These are phyloP conservation scores for Chimonanthus salicifolius DNA, from an alignment of 164 flowering plant genomes.

Conservation along the genomic window DNA sequence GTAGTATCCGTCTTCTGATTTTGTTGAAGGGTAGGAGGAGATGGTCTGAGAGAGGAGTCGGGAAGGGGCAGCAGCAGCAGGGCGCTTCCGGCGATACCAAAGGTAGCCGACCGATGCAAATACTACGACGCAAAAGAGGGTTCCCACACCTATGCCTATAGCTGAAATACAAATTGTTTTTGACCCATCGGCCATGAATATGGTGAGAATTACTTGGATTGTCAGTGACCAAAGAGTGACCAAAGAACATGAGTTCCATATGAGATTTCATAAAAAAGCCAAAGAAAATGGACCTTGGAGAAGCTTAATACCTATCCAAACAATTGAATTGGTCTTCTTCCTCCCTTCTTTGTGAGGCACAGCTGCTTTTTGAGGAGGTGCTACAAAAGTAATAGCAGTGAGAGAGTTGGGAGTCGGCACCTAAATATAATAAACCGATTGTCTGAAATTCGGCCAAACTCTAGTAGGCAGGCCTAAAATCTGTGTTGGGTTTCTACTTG, in stretches of 20 bases:
- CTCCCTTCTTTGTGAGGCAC: too few relatives aligned
- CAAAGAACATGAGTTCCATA: neutral
- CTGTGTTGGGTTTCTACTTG: too few relatives aligned
- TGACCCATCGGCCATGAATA: neutral
- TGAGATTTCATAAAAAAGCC: neutral
- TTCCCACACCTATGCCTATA: conserved; percentile 9
- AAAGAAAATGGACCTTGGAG: neutral
- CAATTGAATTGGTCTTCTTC: neutral
- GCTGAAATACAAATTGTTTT: neutral
- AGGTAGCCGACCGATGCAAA: neutral
- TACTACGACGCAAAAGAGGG: neutral
- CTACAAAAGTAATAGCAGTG: neutral
- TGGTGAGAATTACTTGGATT: neutral
- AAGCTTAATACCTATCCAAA: neutral
- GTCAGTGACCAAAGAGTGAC: too few relatives aligned
- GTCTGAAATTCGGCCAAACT: neutral
- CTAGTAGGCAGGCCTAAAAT: neutral
- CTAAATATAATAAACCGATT: neutral
- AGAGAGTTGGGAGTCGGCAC: neutral
- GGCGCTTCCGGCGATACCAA: neutral
- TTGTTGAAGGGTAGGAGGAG: neutral
- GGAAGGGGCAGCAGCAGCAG: neutral
- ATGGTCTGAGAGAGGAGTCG: neutral
- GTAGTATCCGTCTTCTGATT: conserved; percentile 12
- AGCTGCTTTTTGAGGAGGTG: too few relatives aligned